Conservation (phyloP, 345 rosid genomes). For the Aquilaria malaccensis region DNA sequence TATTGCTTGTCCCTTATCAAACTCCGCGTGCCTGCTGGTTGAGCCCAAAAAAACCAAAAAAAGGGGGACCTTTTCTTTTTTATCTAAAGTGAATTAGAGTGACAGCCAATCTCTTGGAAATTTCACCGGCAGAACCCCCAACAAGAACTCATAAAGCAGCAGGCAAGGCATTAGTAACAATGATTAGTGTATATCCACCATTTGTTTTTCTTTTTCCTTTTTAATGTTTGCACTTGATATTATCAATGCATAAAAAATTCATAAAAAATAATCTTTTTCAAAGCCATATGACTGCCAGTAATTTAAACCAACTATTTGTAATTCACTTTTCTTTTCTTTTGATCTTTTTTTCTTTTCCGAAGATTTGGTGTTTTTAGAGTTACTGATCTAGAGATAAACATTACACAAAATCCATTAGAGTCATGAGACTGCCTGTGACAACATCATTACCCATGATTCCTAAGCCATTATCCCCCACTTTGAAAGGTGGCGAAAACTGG, state of each 20-base stretch:
- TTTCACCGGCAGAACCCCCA: constrained; percentile 10
- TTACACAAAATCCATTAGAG: constrained; percentile 9
- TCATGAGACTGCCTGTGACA: constrained; percentile 10
- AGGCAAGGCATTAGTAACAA: no score
- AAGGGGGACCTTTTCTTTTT: no score
- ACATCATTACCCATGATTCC: constrained; percentile 14
- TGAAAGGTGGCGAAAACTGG: constrained; percentile 8
- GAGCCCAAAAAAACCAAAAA: no score
- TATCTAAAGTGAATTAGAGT: not conserved
- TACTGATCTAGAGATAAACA: not conserved
- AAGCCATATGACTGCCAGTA: constrained; percentile 2
- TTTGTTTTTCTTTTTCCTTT: not conserved
- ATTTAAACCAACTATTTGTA: no score
- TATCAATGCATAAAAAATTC: no score
- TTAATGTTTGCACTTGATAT: no score
- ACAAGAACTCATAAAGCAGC: constrained; percentile 9
- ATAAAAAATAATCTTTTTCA: no score
- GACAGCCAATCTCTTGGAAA: constrained; percentile 18
- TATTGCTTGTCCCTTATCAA: not conserved
- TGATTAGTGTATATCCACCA: no score
- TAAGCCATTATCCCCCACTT: not conserved
- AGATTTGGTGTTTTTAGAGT: not conserved
- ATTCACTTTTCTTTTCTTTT: no score
- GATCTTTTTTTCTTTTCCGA: not conserved
- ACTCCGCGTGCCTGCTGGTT: constrained; percentile 19